Percentiles rank a stretch among this genome's conserved stretches.
Evolutionary conservation across 768 basidiomycete species (phyloP).

Genomic region (Tulasnella sp.): DNA sequence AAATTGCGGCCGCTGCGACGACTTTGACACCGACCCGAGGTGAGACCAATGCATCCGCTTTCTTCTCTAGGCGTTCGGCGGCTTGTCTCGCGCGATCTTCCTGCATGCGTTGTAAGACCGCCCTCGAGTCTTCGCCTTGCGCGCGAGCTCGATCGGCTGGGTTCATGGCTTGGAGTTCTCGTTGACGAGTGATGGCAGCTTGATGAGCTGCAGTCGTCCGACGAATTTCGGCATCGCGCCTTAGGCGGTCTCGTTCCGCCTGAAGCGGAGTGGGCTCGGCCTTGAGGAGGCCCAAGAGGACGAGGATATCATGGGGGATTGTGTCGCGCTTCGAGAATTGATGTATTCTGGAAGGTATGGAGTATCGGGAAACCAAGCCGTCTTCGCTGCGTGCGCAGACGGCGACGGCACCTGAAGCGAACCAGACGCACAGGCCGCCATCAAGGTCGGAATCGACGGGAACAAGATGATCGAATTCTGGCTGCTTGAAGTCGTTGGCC

Average conservation of each 20-base stretch:
- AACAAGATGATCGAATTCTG: not conserved
- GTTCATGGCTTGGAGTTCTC: not conserved
- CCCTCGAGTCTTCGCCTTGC: not conserved
- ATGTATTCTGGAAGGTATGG: not conserved
- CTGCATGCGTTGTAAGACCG: not conserved
- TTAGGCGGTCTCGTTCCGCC: not conserved
- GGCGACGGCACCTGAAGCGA: not conserved
- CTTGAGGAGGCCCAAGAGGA: not conserved
- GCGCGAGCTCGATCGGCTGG: not conserved
- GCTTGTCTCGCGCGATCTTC: not conserved
- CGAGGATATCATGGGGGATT: constrained; percentile 3
- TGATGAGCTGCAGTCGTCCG: not conserved
- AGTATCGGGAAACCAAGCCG: not conserved
- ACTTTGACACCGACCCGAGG: not conserved
- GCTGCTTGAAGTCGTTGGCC: not conserved
- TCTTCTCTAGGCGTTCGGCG: not conserved
- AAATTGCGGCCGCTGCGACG: not conserved
- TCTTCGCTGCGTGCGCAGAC: not conserved
- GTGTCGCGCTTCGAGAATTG: not conserved
- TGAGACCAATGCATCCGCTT: not conserved
- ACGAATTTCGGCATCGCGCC: not conserved
- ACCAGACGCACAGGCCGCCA: not conserved
- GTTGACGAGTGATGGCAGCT: not conserved
- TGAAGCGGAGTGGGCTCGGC: not conserved
- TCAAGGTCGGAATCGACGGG: not conserved